Evolutionary conservation across 1,284 basidiomycete species (phyloP), one percentile per base, ranked within the genome.

Genomic region (Marasmius oreades): DNA sequence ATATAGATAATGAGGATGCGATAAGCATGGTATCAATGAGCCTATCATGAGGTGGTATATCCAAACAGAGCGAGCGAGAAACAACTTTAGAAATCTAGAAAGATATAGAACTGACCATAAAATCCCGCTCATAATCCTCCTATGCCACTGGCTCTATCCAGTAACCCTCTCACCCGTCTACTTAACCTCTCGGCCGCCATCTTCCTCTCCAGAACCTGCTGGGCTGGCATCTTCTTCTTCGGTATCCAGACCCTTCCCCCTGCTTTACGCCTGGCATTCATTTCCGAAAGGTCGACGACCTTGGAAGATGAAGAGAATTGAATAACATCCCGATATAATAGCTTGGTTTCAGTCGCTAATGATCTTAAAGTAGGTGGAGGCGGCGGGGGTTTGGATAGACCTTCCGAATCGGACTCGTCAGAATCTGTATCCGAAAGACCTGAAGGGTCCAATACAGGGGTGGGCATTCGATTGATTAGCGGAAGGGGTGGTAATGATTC

Each of bases 241-340:
- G 85, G 85, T 66, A 86, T 75, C 93, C 93, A 95, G 7, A 68
- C 70, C 34, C 67, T 62, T 39, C 68, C 72, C 46, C 69, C 69
- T 26, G 24, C 22, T 20, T 42, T 42, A 20, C 82, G 74, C 61
- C 73, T 79, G 34, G 77, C 75, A 55, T 82, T 80, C 55, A 86
- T 65, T 22, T 70, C 75, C 0, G 90, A 88, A 24, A 96, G 76
- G 69, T 96, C 93, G 37, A 97, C 88, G 37, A 97, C 85, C 7
- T 83, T 80, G 0, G 91, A 87, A 1, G 84, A 82, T 0, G 92
- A 84, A 0, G 92, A 88, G 69, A 90, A 93, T 62, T 81, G 78
- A 61, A 94, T 85, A 10, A 95, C 86, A 58, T 95, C 91, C 31
- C 88, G 82, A 65, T 92, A 92, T 10, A 96, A 76, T 28, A 88